phyloP scores from a whole-genome alignment of 1,139 yeast species.

The Diutina ranongensis region DNA sequence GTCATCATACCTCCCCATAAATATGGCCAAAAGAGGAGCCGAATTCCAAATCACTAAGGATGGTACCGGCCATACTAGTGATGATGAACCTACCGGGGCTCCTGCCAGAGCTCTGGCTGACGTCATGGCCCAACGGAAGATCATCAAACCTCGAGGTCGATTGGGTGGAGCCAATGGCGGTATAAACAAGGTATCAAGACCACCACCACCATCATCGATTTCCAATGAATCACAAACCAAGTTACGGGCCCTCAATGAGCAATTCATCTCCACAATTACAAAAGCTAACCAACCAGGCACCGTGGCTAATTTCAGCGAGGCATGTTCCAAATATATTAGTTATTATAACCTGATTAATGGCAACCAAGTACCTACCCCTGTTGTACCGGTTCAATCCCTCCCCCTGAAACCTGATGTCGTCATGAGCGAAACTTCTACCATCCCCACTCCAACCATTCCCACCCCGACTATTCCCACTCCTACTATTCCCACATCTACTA shows the following conservation, averaged over 20 bases:
- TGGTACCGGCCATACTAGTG: slow-evolving; percentile 20
- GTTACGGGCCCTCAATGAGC: slow-evolving; percentile 1
- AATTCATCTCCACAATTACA: not conserved
- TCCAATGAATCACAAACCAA: not conserved
- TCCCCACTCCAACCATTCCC: slow-evolving; percentile 7
- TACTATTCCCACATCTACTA: no score
- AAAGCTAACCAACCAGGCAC: not conserved
- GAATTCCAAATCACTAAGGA: slow-evolving; percentile 41
- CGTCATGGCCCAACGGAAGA: slow-evolving; percentile 57
- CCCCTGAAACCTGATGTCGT: not conserved
- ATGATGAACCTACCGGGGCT: slow-evolving; percentile 24
- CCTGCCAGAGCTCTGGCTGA: slow-evolving; percentile 43
- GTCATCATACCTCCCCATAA: not conserved
- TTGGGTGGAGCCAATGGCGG: not conserved
- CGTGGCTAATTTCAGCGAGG: not conserved
- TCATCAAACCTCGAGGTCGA: slow-evolving; percentile 43
- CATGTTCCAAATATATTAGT: not conserved
- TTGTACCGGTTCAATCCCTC: not conserved
- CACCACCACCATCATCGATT: not conserved
- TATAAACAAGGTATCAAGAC: not conserved
- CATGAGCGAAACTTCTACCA: slow-evolving; percentile 6
- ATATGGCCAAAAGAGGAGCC: slow-evolving; percentile 64
- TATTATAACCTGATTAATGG: not conserved
- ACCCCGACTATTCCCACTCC: not conserved
- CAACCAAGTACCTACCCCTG: not conserved